A percentile compares a stretch with the other conserved stretches of the same genome.
These are phyloP conservation scores for Ascochyta fabae DNA, from an alignment of 2,329 filamentous ascomycete genomes.

Conservation along the genomic window DNA sequence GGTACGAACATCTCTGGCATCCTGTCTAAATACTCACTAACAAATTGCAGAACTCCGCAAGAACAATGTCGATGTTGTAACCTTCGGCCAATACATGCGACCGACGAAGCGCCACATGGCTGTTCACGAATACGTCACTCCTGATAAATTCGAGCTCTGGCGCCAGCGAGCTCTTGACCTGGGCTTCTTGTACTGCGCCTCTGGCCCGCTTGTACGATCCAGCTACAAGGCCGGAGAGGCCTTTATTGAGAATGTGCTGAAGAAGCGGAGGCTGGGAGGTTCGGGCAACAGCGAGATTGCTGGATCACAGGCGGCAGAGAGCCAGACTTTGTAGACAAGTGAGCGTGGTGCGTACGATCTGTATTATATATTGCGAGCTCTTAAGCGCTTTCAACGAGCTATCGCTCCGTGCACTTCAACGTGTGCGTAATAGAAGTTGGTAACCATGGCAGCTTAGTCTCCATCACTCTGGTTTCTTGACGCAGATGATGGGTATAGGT, in stretches of 20 bases:
- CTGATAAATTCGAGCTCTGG: conserved; percentile 91
- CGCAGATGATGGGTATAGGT: not conserved
- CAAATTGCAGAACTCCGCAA: conserved; percentile 71
- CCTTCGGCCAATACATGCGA: conserved; percentile 99
- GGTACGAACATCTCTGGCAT: conserved; percentile 53
- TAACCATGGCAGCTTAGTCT: not conserved
- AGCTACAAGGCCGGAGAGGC: conserved; percentile 98
- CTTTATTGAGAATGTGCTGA: conserved; percentile 97
- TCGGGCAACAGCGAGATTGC: conserved; percentile 7
- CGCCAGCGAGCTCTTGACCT: conserved; percentile 86
- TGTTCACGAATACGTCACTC: conserved; percentile 93
- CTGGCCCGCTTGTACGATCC: conserved; percentile 88
- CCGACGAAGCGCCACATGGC: conserved; percentile 98
- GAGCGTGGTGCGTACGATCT: not conserved
- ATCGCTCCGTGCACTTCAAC: conserved; percentile 18
- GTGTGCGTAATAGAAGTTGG: conserved; percentile 12
- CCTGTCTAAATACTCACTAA: conserved; percentile 8
- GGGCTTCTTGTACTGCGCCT: conserved; percentile 96
- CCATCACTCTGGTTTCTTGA: not conserved
- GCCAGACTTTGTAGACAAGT: conserved; percentile 1
- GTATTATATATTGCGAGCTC: conserved; percentile 9
- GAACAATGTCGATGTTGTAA: conserved; percentile 88
- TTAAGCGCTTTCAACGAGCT: conserved; percentile 13
- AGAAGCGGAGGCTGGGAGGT: conserved; percentile 63
- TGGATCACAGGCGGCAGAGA: not conserved